phyloP scores from a whole-genome alignment of 768 basidiomycete species.

The Termitomyces sp. region DNA sequence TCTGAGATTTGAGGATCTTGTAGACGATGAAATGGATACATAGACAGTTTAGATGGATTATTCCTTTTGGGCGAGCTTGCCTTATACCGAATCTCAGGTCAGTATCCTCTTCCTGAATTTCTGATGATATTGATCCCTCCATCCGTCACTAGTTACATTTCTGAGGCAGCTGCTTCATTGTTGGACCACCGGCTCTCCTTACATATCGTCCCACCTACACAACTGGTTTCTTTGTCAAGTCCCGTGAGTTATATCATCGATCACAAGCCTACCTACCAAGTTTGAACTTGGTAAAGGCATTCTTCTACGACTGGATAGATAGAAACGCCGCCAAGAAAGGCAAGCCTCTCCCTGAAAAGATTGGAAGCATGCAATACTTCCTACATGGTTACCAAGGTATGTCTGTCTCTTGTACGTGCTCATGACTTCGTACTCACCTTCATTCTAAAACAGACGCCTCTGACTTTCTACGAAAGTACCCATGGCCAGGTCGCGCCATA shows the following conservation, averaged over 20 bases:
- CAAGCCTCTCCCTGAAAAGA: constrained; percentile 79
- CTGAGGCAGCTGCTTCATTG: constrained; percentile 84
- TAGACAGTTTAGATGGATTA: constrained; percentile 83
- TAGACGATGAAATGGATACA: constrained; percentile 90
- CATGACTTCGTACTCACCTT: neutral
- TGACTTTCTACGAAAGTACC: constrained; percentile 79
- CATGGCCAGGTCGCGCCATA: constrained; percentile 83
- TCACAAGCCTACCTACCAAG: neutral
- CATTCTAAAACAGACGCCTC: constrained; percentile 59
- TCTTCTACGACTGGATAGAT: constrained; percentile 93
- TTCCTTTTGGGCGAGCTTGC: constrained; percentile 86
- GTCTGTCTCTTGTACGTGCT: neutral
- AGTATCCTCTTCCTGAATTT: constrained; percentile 3
- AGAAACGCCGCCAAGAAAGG: constrained; percentile 78
- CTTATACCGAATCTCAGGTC: constrained; percentile 87
- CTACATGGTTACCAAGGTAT: constrained; percentile 76
- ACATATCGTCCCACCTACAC: constrained; percentile 81
- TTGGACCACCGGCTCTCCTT: constrained; percentile 70
- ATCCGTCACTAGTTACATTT: constrained; percentile 61
- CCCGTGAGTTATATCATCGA: constrained; percentile 36
- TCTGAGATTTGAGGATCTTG: neutral
- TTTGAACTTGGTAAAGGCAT: constrained; percentile 44
- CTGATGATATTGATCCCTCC: neutral
- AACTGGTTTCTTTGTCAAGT: constrained; percentile 77
- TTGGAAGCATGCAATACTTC: constrained; percentile 89